These are phyloP conservation scores for Xerophyta viscosa DNA, from an alignment of 106 monocot species.

Conservation along the genomic window DNA sequence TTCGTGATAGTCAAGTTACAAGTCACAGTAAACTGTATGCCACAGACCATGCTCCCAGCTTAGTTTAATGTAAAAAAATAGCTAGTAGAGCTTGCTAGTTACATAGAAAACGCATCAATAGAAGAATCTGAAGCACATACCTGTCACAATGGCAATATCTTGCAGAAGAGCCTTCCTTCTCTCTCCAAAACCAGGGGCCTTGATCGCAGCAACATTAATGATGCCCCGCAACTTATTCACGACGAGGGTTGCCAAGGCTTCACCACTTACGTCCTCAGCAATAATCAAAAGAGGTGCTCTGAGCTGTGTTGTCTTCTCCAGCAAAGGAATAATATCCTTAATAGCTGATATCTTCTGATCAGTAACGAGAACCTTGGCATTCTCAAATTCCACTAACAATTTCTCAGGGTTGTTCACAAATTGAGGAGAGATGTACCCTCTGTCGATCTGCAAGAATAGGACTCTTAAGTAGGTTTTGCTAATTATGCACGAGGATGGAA, in stretches of 20 bases:
- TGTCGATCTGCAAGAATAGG: slow-evolving; percentile 63
- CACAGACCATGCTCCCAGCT: too few relatives aligned
- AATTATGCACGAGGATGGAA: too few relatives aligned
- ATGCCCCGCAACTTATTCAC: slow-evolving; percentile 79
- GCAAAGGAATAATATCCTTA: slow-evolving; percentile 64
- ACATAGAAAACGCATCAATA: too few relatives aligned
- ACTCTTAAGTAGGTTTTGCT: too few relatives aligned
- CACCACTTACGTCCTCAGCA: slow-evolving; percentile 80
- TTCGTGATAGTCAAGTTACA: too few relatives aligned
- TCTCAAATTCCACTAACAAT: slow-evolving; percentile 81
- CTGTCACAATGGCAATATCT: slow-evolving; percentile 98
- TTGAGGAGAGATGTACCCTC: slow-evolving; percentile 87
- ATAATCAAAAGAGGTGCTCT: slow-evolving; percentile 87
- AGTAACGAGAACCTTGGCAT: slow-evolving; percentile 91
- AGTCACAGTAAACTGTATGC: too few relatives aligned
- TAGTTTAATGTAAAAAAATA: too few relatives aligned
- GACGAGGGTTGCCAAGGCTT: slow-evolving; percentile 70
- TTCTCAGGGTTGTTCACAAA: slow-evolving; percentile 89
- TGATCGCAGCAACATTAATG: slow-evolving; percentile 87
- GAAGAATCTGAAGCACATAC: too few relatives aligned
- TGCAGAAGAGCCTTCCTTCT: slow-evolving; percentile 88
- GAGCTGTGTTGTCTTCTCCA: slow-evolving; percentile 81
- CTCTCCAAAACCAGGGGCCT: slow-evolving; percentile 88
- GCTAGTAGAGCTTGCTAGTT: too few relatives aligned
- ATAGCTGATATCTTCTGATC: slow-evolving; percentile 71